phyloP scores from a whole-genome alignment of 768 basidiomycete species.

The Coprinopsis cinerea region DNA sequence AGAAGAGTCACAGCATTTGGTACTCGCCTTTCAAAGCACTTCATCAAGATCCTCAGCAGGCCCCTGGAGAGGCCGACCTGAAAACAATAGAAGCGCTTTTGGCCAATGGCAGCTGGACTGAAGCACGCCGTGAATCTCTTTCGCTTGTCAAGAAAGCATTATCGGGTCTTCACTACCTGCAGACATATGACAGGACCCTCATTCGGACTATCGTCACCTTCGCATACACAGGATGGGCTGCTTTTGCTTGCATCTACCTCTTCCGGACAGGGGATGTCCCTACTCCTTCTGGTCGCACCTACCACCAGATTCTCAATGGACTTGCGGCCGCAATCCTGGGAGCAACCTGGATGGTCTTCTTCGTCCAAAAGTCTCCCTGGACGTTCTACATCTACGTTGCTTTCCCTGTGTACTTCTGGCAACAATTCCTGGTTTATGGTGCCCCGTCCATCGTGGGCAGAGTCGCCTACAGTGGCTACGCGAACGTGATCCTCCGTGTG shows the following conservation, averaged over 20 bases:
- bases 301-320: constrained; percentile 10
- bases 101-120: constrained; percentile 32
- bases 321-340: constrained; percentile 21
- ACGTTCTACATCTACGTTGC: constrained; percentile 70
- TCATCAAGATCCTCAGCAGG: constrained; percentile 19
- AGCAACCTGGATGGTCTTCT: constrained; percentile 46
- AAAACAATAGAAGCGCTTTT: constrained; percentile 43
- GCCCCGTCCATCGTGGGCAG: constrained; percentile 8
- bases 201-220: constrained; percentile 62
- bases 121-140: constrained; percentile 43
- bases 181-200: constrained; percentile 77
- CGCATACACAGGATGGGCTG: constrained; percentile 77
- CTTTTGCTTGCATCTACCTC: constrained; percentile 56
- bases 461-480: not conserved
- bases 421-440: constrained; percentile 37
- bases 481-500: constrained; percentile 14
- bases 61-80: constrained; percentile 23
- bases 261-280: constrained; percentile 34
- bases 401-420: constrained; percentile 79
- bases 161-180: constrained; percentile 67
- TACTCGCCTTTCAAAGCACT: constrained; percentile 60
- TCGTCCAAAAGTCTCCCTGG: constrained; percentile 59
- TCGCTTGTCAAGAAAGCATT: constrained; percentile 50
- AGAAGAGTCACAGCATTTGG: constrained; percentile 47
- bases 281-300: not conserved